Evolutionary conservation across 805 yeast species (phyloP).

Genomic region (Metschnikowia henanensis): DNA sequence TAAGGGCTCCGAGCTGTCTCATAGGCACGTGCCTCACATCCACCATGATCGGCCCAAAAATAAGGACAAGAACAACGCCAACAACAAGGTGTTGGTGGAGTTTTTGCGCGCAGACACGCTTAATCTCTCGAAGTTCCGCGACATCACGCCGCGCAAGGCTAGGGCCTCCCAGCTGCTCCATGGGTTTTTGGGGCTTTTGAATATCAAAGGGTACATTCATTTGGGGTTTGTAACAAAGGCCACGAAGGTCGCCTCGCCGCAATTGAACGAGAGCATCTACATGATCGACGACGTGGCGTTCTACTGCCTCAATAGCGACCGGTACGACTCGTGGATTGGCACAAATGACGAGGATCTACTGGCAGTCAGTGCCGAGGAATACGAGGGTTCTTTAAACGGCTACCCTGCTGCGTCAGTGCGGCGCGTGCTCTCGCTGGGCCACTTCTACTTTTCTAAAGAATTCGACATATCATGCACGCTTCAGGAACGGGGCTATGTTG

Average conservation of each 20-base stretch:
- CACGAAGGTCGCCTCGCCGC: slow-evolving; percentile 58
- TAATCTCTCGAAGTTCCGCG: slow-evolving; percentile 42
- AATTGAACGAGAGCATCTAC: slow-evolving; percentile 52
- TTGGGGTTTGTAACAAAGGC: slow-evolving; percentile 58
- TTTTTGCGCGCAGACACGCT: slow-evolving; percentile 45
- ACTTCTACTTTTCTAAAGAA: slow-evolving; percentile 48
- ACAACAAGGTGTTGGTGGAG: slow-evolving; percentile 47
- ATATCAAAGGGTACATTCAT: slow-evolving; percentile 53
- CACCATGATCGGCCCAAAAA: slow-evolving; percentile 23
- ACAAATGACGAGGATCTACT: slow-evolving; percentile 12
- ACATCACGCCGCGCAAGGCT: slow-evolving; percentile 35
- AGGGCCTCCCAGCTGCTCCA: slow-evolving; percentile 30
- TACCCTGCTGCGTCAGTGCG: slow-evolving; percentile 47
- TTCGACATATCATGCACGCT: slow-evolving; percentile 47
- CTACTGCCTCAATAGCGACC: slow-evolving; percentile 59
- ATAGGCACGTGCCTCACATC: slow-evolving; percentile 20
- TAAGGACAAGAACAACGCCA: slow-evolving; percentile 18
- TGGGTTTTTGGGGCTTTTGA: slow-evolving; percentile 64
- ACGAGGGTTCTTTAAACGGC: slow-evolving; percentile 18
- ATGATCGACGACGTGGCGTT: slow-evolving; percentile 62
- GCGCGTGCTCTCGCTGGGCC: slow-evolving; percentile 45
- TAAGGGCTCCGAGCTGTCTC: slow-evolving; percentile 19
- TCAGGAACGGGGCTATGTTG: slow-evolving; percentile 43
- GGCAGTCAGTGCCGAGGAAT: slow-evolving; percentile 16
- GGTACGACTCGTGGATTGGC: slow-evolving; percentile 44